These are phyloP conservation scores for Entonaema liquescens DNA, from an alignment of 495 filamentous ascomycete species.

Conservation along the genomic window DNA sequence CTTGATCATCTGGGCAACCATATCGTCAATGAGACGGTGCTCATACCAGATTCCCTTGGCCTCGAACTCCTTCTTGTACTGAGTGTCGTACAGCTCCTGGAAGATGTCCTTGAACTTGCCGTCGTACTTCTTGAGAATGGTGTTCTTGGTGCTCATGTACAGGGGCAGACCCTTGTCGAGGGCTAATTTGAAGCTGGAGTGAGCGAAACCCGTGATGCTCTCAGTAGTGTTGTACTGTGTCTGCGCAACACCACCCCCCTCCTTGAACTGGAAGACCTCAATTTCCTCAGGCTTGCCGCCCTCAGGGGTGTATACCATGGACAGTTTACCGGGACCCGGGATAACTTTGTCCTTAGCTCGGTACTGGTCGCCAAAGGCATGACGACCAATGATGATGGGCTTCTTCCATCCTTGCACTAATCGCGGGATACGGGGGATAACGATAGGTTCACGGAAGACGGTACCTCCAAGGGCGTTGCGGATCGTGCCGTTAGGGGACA, in stretches of 20 bases:
- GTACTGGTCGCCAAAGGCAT: slow-evolving; percentile 99
- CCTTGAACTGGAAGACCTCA: slow-evolving; percentile 88
- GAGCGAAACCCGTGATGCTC: slow-evolving; percentile 91
- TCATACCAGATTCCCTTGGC: slow-evolving; percentile 97
- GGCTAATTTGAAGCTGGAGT: slow-evolving; percentile 94
- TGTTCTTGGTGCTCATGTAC: slow-evolving; percentile 99
- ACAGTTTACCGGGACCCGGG: slow-evolving; percentile 81
- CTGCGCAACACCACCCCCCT: slow-evolving; percentile 85
- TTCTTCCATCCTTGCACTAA: slow-evolving; percentile 97
- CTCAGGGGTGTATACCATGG: slow-evolving; percentile 90
- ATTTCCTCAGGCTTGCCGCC: slow-evolving; percentile 85
- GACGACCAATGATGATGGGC: slow-evolving; percentile 97
- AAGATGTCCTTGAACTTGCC: slow-evolving; percentile 99
- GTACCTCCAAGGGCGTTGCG: slow-evolving; percentile 94
- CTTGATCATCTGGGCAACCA: slow-evolving; percentile 99
- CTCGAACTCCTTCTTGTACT: slow-evolving; percentile 89
- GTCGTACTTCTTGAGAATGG: slow-evolving; percentile 98
- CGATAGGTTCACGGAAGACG: slow-evolving; percentile 97
- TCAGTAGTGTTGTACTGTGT: slow-evolving; percentile 98
- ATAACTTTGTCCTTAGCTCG: slow-evolving; percentile 89
- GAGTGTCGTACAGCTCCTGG: slow-evolving; percentile 90
- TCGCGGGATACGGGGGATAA: slow-evolving; percentile 90
- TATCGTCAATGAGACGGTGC: slow-evolving; percentile 98
- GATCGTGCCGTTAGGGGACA: slow-evolving; percentile 98
- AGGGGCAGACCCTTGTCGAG: slow-evolving; percentile 84